Base-by-base conservation (phyloP, 164 flowering plant genomes). In the Cinnamomum micranthum region DNA sequence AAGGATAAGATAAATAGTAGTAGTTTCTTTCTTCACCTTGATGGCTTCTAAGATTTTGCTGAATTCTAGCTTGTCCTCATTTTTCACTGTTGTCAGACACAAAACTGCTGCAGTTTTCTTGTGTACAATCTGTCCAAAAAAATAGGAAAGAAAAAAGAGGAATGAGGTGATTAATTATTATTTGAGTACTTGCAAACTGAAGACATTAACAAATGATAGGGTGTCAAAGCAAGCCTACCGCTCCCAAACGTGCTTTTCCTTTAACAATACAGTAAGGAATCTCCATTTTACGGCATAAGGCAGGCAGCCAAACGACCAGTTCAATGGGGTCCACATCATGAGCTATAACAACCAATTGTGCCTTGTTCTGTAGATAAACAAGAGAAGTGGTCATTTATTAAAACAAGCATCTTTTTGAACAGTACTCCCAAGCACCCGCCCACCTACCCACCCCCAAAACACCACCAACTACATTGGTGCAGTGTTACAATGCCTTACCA, bases 251-350 rank as follows among this genome's bases (percentile, higher is more conserved):
- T 25, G 95, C 82, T 77, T 92, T 91, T 17, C 95, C 91, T 86
- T 92, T 92, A 69, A 92, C 94, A 74, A 92, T 90, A 69, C 85
- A 82, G 81, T 90, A 92, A 1, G 97, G 94, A 70, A 92, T 81
- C 74, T 91, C 97, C 97, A 90, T 90, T 68, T 92, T 91, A 59
- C 92, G 78, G 85, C 97, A 92, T 75, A 92, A 69, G 0, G 96
- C 93, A 28, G 97, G 97, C 15, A 92, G 84, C 97, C 93, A 91
- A 1, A 92, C 97, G 71, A 92, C 95, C 72, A 92, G 76, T 83
- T 91, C 97, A 55, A 92, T 88, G 2, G 97, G 94, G 74, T 91
- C 97, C 13, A 91, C 95, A 78, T 91, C 95, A 79, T 88, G 95
- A 22, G 95, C 96, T 78, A 91, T 91, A 47, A 90, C 87, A 27